Percentiles rank a stretch among this genome's conserved stretches.
phyloP scores from a whole-genome alignment of 1,139 yeast genomes.

The Kurtzmaniella natalensis region DNA sequence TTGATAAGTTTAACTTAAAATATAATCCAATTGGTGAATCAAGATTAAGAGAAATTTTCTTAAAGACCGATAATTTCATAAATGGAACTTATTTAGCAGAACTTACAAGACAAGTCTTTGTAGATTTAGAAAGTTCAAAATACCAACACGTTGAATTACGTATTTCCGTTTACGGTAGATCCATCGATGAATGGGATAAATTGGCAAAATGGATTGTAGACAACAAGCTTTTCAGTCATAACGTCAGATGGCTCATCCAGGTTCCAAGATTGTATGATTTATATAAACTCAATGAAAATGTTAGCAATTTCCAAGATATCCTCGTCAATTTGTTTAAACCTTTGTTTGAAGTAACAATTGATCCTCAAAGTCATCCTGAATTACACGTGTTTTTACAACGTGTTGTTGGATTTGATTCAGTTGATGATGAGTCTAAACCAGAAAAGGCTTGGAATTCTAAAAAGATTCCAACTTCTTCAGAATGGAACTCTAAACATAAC shows the following conservation, averaged over 20 bases:
- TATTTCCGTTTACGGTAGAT: conserved; percentile 89
- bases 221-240: conserved; percentile 84
- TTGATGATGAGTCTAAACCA: conserved; percentile 93
- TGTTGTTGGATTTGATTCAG: conserved; percentile 96
- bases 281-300: conserved; percentile 74
- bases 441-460: conserved; percentile 72
- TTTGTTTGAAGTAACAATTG: conserved; percentile 81
- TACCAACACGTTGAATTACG: conserved; percentile 97
- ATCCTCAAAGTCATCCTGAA: conserved; percentile 86
- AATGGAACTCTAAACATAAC: conserved; percentile 74
- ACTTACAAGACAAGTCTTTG: conserved; percentile 85
- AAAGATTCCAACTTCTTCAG: conserved; percentile 75
- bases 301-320: conserved; percentile 69
- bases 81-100: conserved; percentile 89
- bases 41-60: conserved; percentile 88
- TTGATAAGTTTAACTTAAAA: conserved; percentile 94
- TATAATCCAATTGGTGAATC: conserved; percentile 99
- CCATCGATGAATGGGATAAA: conserved; percentile 90
- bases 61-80: conserved; percentile 92
- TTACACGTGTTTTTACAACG: conserved; percentile 82
- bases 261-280: conserved; percentile 90
- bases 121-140: conserved; percentile 89
- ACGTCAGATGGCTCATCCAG: conserved; percentile 95
- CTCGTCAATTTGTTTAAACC: conserved; percentile 80
- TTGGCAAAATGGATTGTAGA: conserved; percentile 94